Evolutionary conservation across 106 monocot species (phyloP), one percentile per base, ranked within the genome.

Genomic region (Triglochin maritima): DNA sequence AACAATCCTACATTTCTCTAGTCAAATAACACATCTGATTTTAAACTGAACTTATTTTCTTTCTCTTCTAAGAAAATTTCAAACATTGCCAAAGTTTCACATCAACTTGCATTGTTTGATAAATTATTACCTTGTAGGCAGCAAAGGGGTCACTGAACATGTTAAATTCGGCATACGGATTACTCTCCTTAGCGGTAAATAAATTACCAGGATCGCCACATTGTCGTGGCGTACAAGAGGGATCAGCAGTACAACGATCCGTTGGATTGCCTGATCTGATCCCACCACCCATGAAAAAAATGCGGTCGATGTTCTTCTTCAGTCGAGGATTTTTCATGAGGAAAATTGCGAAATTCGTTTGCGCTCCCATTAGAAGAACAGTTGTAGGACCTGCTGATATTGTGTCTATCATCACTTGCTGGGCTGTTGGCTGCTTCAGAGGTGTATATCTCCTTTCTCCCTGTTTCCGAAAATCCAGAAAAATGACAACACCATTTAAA

Each of bases 221-320:
- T 57, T 87, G 85, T n/a, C 49, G 65, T 47, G 85, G 89, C 13
- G 6, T 61, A 70, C 82, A 85, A 45, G 76, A 47, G 17, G 76
- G 54, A 12, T 4, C 68, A 15, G 70, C 14, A 64, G 77, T 74
- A 65, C 94, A 94, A 60, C 89, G 89, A 7, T 89, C 89, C 56
- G 82, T 89, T 13, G 94, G 94, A 54, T 94, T 87, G 41, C 77
- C 77, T 4, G 89, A 84, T 49, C 81, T 89, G 11, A 94, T 77
- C 41, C 87, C 87, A 15, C 94, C 94, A 46, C 94, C 94, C 94
- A 94, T 94, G 57, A 89, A 59, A 70, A 82, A 94, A 49, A 94
- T 87, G 45, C 80, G 89, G 62, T 94, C 86, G 9, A 94, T 73
- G 53, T 94, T 94, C 78, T 70, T 85, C 73, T 81, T 94, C 59